Evolutionary conservation across 2,329 filamentous ascomycete genomes (phyloP).

Genomic region (Colletotrichum echinochloae): DNA sequence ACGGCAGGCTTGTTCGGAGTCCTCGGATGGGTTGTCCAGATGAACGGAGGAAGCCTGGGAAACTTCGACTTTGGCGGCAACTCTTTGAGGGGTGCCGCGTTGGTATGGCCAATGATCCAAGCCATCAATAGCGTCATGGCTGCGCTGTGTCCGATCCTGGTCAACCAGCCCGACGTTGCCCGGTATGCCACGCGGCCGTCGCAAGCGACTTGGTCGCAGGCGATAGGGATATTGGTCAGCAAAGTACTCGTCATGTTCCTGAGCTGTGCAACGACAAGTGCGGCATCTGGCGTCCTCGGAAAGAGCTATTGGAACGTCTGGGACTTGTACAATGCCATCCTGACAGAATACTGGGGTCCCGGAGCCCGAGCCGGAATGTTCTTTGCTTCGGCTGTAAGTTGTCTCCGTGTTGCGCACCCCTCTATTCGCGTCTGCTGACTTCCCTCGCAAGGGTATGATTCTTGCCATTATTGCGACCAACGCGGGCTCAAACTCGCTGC

Average conservation of each 20-base stretch:
- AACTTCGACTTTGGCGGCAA: conserved; percentile 39
- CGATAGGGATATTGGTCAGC: conserved; percentile 51
- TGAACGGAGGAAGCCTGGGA: conserved; percentile 52
- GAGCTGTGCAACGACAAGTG: conserved; percentile 54
- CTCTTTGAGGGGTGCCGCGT: conserved; percentile 41
- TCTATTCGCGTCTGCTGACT: background rate
- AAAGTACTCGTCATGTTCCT: conserved; percentile 55
- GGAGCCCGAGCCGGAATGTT: conserved; percentile 54
- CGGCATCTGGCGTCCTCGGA: conserved; percentile 49
- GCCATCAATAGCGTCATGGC: conserved; percentile 57
- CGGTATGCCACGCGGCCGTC: conserved; percentile 48
- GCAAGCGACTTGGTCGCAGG: conserved; percentile 48
- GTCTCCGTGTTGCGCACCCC: background rate
- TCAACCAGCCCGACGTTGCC: conserved; percentile 57
- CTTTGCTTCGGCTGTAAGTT: conserved; percentile 47
- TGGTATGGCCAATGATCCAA: conserved; percentile 54
- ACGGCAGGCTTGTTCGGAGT: conserved; percentile 52
- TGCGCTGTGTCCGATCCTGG: conserved; percentile 49
- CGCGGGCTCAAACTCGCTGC: conserved; percentile 47
- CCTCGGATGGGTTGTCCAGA: conserved; percentile 66
- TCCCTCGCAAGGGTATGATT: conserved; percentile 36
- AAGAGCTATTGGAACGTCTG: conserved; percentile 58
- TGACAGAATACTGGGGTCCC: conserved; percentile 53
- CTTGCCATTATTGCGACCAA: conserved; percentile 43
- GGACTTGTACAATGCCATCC: conserved; percentile 56